Evolutionary conservation across 495 filamentous ascomycete species (phyloP).

Genomic region (Aspergillus baeticus): DNA sequence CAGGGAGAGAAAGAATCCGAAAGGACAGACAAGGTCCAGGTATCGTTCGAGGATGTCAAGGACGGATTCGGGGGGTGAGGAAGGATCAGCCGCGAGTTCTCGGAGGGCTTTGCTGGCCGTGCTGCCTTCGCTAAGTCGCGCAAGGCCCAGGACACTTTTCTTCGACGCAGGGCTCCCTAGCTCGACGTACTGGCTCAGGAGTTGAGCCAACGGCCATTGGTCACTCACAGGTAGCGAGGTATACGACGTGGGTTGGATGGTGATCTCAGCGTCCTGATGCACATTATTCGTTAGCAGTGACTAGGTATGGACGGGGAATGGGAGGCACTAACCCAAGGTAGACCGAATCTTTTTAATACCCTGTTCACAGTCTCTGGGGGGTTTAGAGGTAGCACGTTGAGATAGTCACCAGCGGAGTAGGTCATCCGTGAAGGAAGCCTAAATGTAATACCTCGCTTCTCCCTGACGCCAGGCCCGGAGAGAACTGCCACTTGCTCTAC

Average conservation of each 20-base stretch:
- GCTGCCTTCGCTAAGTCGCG: background rate
- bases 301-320: too few relatives aligned
- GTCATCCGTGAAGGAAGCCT: conserved; percentile 1
- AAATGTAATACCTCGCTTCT: background rate
- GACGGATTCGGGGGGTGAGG: background rate
- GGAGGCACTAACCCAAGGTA: too few relatives aligned
- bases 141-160: background rate
- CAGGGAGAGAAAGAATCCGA: conserved; percentile 52
- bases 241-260: too few relatives aligned
- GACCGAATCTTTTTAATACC: conserved; percentile 5
- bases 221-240: too few relatives aligned
- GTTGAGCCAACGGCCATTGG: too few relatives aligned
- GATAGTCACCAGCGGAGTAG: conserved; percentile 16
- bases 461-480: conserved; percentile 28
- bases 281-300: background rate
- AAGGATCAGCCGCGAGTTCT: too few relatives aligned
- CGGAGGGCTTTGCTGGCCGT: background rate
- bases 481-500: conserved; percentile 56
- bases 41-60: conserved; percentile 10
- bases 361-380: conserved; percentile 1
- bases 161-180: too few relatives aligned
- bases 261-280: too few relatives aligned
- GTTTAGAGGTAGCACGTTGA: conserved; percentile 7
- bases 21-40: conserved; percentile 50
- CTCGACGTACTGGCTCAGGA: too few relatives aligned